Evolutionary conservation across 2,329 filamentous ascomycete genomes (phyloP), one percentile per base, ranked within the genome.

Genomic region (Colletotrichum gigasporum): DNA sequence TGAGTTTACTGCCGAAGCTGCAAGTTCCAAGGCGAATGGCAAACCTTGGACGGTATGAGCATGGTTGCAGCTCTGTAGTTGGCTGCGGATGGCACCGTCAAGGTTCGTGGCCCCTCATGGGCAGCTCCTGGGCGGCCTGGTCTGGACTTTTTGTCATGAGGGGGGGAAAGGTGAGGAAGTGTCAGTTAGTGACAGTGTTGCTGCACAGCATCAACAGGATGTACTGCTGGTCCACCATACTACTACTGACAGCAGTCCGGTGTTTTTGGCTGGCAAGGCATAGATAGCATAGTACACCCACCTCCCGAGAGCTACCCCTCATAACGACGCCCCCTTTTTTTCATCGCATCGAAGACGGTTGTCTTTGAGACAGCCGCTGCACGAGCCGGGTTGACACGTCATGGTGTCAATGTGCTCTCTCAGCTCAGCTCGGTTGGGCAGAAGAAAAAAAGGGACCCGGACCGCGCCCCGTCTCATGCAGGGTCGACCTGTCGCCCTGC

Each of bases 371-470:
- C 52, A 56, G 24, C 18, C 32, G 42, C 42, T 34, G 51, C 51
- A 56, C 51, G 18, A 28, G 22, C 51, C 34, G 48, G 26, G n/a
- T 22, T 50, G 20, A 57, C 52, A 62, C 59, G 59, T 62, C 59
- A 62, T 57, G 41, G 16, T 35, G 47, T 26, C 56, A 11, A 45
- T 4, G n/a, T n/a, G n/a, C n/a, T n/a, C n/a, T n/a, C n/a, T n/a
- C n/a, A n/a, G n/a, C n/a, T n/a, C n/a, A n/a, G n/a, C n/a, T n/a
- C n/a, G n/a, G n/a, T n/a, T n/a, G 9, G 24, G n/a, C 14, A 37
- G 35, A 26, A 18, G 14, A 26, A 12, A 26, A 5, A 20, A 10
- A 2, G 20, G 26, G 45, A 52, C 22, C 16, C 24, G 16, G 18
- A n/a, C 57, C 18, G 24, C 24, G 9, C 32, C 24, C 12, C 26